Evolutionary conservation across 345 rosid species (phyloP), one percentile per base, ranked within the genome.

Genomic region (Lumnitzera racemosa): DNA sequence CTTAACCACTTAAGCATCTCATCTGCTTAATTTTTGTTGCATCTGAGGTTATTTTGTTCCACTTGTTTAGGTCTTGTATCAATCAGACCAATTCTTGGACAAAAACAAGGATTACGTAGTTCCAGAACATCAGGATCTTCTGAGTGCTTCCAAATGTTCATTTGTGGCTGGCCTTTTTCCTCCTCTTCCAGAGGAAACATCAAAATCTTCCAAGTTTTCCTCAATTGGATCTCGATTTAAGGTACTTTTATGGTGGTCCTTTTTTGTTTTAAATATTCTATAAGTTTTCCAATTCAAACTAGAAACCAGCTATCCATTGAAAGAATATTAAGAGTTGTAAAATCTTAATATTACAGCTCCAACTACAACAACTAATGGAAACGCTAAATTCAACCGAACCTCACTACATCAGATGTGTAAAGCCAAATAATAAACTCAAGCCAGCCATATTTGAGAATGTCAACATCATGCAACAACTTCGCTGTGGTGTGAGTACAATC

Each of bases 81-180:
- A 87, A 66, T 94, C 99, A 54, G 96, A 94, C 55, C 86, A 85
- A 31, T 94, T 94, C 80, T 76, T 94, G 76, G 99, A 94, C 76
- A 94, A 94, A 72, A 94, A 94, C 91, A 94, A 94, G 74, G 98
- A 89, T 58, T 92, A 92, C 60, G 96, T 87, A 53, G 91, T 92
- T 67, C 83, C 96, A 2, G 99, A 89, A 72, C 95, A 92, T 75
- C 99, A 92, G 71, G 99, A 92, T 58, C 74, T 92, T 76, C 67
- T 92, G 71, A 61, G 80, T 61, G 84, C 82, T 62, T 89, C 99
- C 56, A 76, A 76, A 55, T 89, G 99, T 78, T 46, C 86, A 65
- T 94, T 94, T 55, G 99, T 94, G 0, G 83, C 88, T 10, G 90
- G 96, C 59, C 97, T 94, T 71, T 92, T 94, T 69, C 97, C 99